Evolutionary conservation across 2,329 filamentous ascomycete species (phyloP).

Genomic region (Fusarium tjaetaba): DNA sequence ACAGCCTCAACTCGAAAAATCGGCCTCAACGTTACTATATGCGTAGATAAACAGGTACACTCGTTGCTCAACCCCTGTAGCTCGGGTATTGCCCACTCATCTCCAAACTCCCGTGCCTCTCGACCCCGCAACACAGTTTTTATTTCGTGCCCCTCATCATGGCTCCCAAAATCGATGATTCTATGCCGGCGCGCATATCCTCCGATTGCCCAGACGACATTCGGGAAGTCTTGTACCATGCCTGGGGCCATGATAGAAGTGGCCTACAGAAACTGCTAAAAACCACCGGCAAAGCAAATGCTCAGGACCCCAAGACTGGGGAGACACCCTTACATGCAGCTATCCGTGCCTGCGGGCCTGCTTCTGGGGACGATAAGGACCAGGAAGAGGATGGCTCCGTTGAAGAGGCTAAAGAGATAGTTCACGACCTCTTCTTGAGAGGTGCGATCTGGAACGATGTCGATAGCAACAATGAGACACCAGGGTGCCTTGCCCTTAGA

Average conservation of each 20-base stretch:
- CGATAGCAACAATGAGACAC: conserved; percentile 86
- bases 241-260: conserved; percentile 70
- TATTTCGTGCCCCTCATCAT: conserved; percentile 21
- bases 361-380: conserved; percentile 42
- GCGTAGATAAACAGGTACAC: conserved; percentile 1
- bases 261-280: conserved; percentile 76
- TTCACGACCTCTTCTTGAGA: conserved; percentile 82
- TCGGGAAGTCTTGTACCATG: conserved; percentile 62
- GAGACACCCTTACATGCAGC: conserved; percentile 91
- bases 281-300: conserved; percentile 71
- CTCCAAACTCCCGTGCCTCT: conserved; percentile 26
- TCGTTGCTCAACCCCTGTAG: conserved; percentile 17
- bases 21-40: background rate
- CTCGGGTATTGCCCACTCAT: background rate
- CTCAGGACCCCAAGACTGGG: conserved; percentile 85
- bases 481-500: conserved; percentile 82
- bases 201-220: conserved; percentile 61
- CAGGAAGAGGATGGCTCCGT: conserved; percentile 56
- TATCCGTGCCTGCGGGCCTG: conserved; percentile 76
- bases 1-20: conserved; percentile 5
- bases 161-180: conserved; percentile 56
- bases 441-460: conserved; percentile 99
- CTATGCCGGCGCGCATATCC: conserved; percentile 63
- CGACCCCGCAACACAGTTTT: conserved; percentile 22
- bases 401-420: conserved; percentile 71